Evolutionary conservation across 2,329 filamentous ascomycete genomes (phyloP).

Genomic region (Metarhizium rileyi): DNA sequence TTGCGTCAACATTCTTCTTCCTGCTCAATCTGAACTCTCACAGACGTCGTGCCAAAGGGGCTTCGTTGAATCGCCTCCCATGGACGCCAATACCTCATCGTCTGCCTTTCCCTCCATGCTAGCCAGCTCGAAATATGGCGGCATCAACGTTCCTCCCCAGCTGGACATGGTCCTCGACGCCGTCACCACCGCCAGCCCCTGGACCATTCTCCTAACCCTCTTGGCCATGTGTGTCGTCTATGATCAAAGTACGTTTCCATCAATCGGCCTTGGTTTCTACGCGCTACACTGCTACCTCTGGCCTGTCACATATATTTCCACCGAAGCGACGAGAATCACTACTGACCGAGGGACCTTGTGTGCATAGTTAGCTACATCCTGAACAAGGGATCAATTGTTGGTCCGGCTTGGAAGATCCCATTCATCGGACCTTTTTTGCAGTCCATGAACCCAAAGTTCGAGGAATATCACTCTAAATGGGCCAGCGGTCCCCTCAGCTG

Average conservation of each 20-base stretch:
- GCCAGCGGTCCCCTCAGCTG: constrained; percentile 83
- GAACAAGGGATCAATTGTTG: constrained; percentile 67
- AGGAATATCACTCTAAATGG: constrained; percentile 90
- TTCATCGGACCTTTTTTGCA: constrained; percentile 95
- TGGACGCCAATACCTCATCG: constrained; percentile 53
- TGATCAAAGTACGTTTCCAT: constrained; percentile 65
- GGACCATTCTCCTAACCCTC: constrained; percentile 59
- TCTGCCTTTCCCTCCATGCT: constrained; percentile 61
- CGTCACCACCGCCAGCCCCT: constrained; percentile 46
- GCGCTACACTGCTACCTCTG: neutral
- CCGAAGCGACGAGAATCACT: neutral
- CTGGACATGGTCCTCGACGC: constrained; percentile 44
- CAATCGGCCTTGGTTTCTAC: neutral
- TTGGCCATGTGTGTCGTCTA: constrained; percentile 67
- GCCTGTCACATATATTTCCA: neutral
- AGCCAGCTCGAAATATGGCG: constrained; percentile 47
- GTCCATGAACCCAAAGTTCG: constrained; percentile 85
- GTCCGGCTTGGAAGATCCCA: constrained; percentile 66
- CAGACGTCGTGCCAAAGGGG: neutral
- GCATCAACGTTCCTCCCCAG: constrained; percentile 42
- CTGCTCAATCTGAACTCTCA: neutral
- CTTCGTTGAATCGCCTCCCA: constrained; percentile 16
- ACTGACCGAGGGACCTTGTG: neutral
- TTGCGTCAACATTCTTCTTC: neutral
- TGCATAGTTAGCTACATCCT: constrained; percentile 60